These are phyloP conservation scores for Cryptococcus depauperatus DNA, from an alignment of 1,284 basidiomycete genomes.

Conservation along the genomic window DNA sequence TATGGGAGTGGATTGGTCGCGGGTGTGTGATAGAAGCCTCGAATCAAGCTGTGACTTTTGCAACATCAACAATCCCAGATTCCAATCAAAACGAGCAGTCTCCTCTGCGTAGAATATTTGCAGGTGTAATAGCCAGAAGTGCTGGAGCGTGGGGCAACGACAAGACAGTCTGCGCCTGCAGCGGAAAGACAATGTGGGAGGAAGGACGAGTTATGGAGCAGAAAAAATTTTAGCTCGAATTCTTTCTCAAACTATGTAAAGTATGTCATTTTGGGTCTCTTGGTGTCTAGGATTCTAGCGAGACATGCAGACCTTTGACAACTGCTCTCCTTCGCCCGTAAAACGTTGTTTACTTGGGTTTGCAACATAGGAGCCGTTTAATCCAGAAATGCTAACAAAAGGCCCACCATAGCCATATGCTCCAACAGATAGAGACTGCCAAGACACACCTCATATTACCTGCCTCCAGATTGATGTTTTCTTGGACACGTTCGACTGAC, in stretches of 20 bases:
- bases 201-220: conserved; percentile 45
- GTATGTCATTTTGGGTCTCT: too few species aligned
- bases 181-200: conserved; percentile 46
- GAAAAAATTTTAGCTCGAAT: conserved; percentile 14
- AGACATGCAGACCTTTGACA: too few species aligned
- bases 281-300: too few species aligned
- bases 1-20: conserved; percentile 46
- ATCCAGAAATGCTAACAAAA: conserved; percentile 4
- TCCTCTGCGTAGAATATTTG: conserved; percentile 35
- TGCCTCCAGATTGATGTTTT: background rate
- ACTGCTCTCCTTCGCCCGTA: too few species aligned
- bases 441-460: background rate
- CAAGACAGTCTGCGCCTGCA: conserved; percentile 46
- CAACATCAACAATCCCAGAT: conserved; percentile 1
- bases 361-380: background rate
- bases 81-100: conserved; percentile 8
- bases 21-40: conserved; percentile 41
- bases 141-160: conserved; percentile 46
- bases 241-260: too few species aligned
- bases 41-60: background rate
- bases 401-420: conserved; percentile 13
- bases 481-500: too few species aligned
- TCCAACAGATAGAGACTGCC: conserved; percentile 7
- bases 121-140: conserved; percentile 45
- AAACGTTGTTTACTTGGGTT: too few species aligned